Conservation (phyloP, 2,329 filamentous ascomycete species). For the Cadophora sp. region DNA sequence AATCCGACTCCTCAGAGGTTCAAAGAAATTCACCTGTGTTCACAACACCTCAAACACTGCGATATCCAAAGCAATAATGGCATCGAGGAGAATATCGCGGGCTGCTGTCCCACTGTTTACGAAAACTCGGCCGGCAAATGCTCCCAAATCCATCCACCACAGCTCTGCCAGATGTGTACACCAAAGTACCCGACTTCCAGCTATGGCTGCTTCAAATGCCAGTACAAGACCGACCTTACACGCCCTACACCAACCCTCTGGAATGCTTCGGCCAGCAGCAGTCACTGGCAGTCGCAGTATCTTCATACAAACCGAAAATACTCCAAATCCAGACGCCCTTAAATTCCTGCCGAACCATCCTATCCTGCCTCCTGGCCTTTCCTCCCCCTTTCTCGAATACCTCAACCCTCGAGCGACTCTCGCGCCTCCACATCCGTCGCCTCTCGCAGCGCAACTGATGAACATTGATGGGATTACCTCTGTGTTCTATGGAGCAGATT, state of each 20-base stretch:
- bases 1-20: conserved; percentile 1
- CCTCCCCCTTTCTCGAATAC: conserved; percentile 88
- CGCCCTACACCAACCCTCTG: conserved; percentile 49
- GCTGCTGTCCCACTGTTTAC: conserved; percentile 33
- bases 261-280: conserved; percentile 46
- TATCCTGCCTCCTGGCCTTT: conserved; percentile 77
- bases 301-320: conserved; percentile 97
- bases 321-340: conserved; percentile 92
- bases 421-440: conserved; percentile 86
- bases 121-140: conserved; percentile 39
- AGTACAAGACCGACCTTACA: conserved; percentile 53
- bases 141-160: conserved; percentile 41
- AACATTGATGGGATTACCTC: conserved; percentile 94
- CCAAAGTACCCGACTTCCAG: conserved; percentile 51
- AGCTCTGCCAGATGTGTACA: conserved; percentile 48
- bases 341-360: conserved; percentile 95
- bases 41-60: background rate
- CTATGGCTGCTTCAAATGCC: conserved; percentile 54
- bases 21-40: background rate
- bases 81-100: conserved; percentile 36
- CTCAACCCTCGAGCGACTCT: conserved; percentile 87
- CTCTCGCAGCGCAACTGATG: conserved; percentile 87
- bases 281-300: conserved; percentile 70
- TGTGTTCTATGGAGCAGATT: conserved; percentile 93
- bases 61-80: conserved; percentile 29